These are phyloP conservation scores for Leishmania turanica DNA, from an alignment of 208 protist genomes.

Conservation along the genomic window DNA sequence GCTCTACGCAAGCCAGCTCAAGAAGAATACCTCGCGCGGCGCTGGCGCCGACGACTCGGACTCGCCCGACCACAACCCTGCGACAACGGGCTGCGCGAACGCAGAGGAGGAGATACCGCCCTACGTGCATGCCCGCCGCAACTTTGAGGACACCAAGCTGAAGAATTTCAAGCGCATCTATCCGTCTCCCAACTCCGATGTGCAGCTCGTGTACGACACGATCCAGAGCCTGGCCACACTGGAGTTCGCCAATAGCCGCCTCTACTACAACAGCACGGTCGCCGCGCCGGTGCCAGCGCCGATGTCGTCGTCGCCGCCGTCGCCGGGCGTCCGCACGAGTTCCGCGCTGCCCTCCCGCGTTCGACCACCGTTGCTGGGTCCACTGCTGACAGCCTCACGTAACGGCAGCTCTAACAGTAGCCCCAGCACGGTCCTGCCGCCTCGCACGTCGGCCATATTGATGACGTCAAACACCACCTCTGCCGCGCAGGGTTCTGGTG, in stretches of 20 bases:
- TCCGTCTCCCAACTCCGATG: slow-evolving; percentile 56
- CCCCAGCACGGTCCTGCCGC: slow-evolving; percentile 2
- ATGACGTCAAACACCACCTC: not conserved
- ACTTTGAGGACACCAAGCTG: slow-evolving; percentile 78
- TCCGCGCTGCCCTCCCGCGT: slow-evolving; percentile 7
- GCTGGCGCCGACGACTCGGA: not conserved
- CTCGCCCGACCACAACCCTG: slow-evolving; percentile 1
- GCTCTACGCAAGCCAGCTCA: slow-evolving; percentile 30
- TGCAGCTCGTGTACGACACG: slow-evolving; percentile 73
- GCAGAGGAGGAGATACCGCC: slow-evolving; percentile 16
- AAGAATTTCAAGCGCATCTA: slow-evolving; percentile 85
- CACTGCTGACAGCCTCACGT: slow-evolving; percentile 28
- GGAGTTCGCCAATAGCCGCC: slow-evolving; percentile 40
- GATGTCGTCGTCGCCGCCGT: not conserved
- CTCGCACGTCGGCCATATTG: slow-evolving; percentile 15
- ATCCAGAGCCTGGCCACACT: slow-evolving; percentile 51
- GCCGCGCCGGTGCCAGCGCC: slow-evolving; percentile 18
- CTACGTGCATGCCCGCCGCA: slow-evolving; percentile 31
- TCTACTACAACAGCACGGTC: slow-evolving; percentile 39
- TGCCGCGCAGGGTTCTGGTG: not conserved
- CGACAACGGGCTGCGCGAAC: not conserved
- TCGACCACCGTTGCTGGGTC: slow-evolving; percentile 23
- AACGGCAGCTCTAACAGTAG: slow-evolving; percentile 10
- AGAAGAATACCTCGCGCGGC: slow-evolving; percentile 15
- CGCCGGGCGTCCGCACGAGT: slow-evolving; percentile 14